Evolutionary conservation across 2,329 filamentous ascomycete genomes (phyloP).

Genomic region (Aspergillus fischeri): DNA sequence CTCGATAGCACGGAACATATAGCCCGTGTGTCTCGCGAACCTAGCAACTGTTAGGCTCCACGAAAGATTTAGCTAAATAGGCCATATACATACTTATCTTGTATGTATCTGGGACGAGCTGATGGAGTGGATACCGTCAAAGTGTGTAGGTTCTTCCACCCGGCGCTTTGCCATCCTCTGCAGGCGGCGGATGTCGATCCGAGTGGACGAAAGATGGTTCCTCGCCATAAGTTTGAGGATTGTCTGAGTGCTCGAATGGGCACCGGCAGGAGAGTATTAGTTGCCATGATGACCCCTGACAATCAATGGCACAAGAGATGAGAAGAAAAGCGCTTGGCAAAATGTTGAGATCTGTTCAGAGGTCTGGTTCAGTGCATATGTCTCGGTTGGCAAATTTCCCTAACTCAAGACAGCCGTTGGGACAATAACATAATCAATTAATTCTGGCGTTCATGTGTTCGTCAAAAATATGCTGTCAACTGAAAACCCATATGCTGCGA

Average conservation of each 20-base stretch:
- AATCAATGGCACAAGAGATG: background rate
- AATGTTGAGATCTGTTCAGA: background rate
- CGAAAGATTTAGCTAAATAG: background rate
- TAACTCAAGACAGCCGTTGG: background rate
- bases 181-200: background rate
- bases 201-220: background rate
- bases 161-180: conserved; percentile 5
- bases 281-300: conserved; percentile 10
- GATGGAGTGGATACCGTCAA: conserved; percentile 8
- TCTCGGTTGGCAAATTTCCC: background rate
- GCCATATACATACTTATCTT: background rate
- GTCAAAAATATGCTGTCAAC: background rate
- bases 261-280: conserved; percentile 6
- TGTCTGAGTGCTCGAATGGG: conserved; percentile 9
- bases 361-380: background rate
- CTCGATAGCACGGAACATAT: background rate
- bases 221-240: conserved; percentile 2
- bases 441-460: background rate
- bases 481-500: background rate
- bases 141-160: background rate
- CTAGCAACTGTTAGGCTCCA: background rate
- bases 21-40: background rate
- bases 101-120: background rate
- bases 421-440: background rate
- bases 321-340: background rate